Evolutionary conservation across 306 rosid genomes (phyloP), one percentile per base, ranked within the genome.

Genomic region (Citrullus mucosospermus): DNA sequence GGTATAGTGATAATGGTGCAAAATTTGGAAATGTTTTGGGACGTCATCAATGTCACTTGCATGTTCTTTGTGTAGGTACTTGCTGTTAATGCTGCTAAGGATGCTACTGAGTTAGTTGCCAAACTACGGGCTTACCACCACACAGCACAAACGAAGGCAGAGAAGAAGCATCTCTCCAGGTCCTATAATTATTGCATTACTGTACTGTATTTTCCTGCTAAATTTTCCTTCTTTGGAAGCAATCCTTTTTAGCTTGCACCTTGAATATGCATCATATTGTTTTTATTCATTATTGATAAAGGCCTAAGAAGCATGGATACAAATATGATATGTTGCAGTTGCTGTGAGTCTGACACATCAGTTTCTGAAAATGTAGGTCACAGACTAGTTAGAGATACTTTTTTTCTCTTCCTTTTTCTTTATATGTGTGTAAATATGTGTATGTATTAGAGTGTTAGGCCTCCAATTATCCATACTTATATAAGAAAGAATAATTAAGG

Each of bases 71-170:
- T 81, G 76, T 87, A 92, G 96, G 99, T 95, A 70, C 99, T 95
- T 69, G 79, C 99, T 75, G 99, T 95, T 80, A 95, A 95, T 82
- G 99, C 99, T 80, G 97, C 99, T 6, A 92, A 95, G 96, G 99
- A 95, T 86, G 97, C 99, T 50, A 92, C 97, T 0, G 97, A 95
- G 75, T 85, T 92, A 74, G 97, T 95, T 81, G 92, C 99, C 68
- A 95, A 91, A 82, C 82, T 95, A 81, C 87, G 97, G 81, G 90
- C 97, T 56, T 92, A 87, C 83, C 99, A 95, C 84, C 92, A 87
- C 82, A 75, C 89, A 68, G 98, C 98, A 4, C 98, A 92, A 78
- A 92, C 96, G 41, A 90, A 87, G 79, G 93, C 97, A 1, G 98
- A 93, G 59, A 90, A 93, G 88, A 91, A 91, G 86, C 92, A 91